Conservation (phyloP, 345 rosid genomes). For the Camelina sativa region DNA sequence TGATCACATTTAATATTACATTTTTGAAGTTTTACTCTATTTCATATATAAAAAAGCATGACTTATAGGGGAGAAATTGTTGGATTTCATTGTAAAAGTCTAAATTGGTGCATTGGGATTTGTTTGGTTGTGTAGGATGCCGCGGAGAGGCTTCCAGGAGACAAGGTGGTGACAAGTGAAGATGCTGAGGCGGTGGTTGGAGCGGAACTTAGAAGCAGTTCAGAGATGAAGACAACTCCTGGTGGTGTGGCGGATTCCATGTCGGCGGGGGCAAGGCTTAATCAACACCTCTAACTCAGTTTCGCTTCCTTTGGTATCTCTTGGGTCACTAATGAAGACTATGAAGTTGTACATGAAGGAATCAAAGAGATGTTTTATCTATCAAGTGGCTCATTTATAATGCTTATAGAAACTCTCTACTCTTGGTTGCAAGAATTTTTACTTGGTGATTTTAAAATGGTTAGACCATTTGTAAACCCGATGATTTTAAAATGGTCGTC, state of each 20-base stretch:
- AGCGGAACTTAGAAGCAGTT: constrained; percentile 55
- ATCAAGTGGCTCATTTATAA: too few relatives aligned
- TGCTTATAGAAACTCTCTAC: too few relatives aligned
- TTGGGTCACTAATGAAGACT: too few relatives aligned
- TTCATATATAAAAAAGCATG: not conserved
- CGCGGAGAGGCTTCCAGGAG: constrained; percentile 44
- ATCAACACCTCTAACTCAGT: constrained; percentile 41
- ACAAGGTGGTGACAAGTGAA: constrained; percentile 55
- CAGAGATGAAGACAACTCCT: constrained; percentile 48
- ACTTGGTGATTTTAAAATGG: not conserved
- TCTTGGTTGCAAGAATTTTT: not conserved
- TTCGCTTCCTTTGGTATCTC: not conserved
- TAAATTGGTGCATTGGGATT: not conserved
- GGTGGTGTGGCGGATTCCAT: constrained; percentile 64
- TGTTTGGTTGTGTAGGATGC: constrained; percentile 50
- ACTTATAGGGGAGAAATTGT: not conserved
- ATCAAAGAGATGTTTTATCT: too few relatives aligned
- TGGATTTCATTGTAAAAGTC: not conserved
- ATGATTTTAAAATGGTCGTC: not conserved
- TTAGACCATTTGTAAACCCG: not conserved
- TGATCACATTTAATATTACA: not conserved
- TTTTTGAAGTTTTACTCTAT: not conserved
- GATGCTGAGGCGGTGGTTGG: constrained; percentile 58
- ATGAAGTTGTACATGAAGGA: too few relatives aligned
- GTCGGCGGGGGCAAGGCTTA: constrained; percentile 59